phyloP scores from a whole-genome alignment of 768 basidiomycete species.

The Pholiota microspora region DNA sequence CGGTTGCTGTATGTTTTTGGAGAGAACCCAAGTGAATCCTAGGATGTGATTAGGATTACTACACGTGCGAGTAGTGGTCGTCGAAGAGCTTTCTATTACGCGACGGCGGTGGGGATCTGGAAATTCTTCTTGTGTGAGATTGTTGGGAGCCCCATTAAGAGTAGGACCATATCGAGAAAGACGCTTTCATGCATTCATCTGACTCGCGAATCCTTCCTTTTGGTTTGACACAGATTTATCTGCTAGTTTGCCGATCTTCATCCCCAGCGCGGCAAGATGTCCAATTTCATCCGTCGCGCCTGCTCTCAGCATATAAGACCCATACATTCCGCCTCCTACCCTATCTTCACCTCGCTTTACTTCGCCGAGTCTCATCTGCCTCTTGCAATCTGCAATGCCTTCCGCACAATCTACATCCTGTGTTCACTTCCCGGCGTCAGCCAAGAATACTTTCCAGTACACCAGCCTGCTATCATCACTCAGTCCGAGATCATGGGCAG shows the following conservation, averaged over 20 bases:
- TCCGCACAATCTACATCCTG: slow-evolving; percentile 35
- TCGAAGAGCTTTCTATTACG: slow-evolving; percentile 25
- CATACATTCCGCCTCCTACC: slow-evolving; percentile 25
- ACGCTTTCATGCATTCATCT: slow-evolving; percentile 31
- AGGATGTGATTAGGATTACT: slow-evolving; percentile 26
- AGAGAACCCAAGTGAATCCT: slow-evolving; percentile 19
- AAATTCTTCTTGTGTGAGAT: slow-evolving; percentile 22
- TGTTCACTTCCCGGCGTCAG: slow-evolving; percentile 39
- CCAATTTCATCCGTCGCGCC: slow-evolving; percentile 31
- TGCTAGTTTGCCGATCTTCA: slow-evolving; percentile 41
- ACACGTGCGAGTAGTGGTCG: slow-evolving; percentile 11
- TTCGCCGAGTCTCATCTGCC: slow-evolving; percentile 9
- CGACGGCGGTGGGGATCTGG: slow-evolving; percentile 28
- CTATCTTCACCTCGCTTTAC: slow-evolving; percentile 22
- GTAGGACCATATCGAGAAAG: slow-evolving; percentile 28
- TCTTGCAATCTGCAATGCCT: slow-evolving; percentile 30
- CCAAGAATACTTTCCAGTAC: slow-evolving; percentile 39
- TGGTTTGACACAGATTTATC: slow-evolving; percentile 27
- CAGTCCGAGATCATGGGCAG: slow-evolving; percentile 47
- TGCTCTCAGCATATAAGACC: slow-evolving; percentile 35
- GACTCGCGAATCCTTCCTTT: slow-evolving; percentile 33
- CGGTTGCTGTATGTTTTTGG: slow-evolving; percentile 21
- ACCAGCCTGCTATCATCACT: slow-evolving; percentile 41
- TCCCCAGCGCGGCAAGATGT: slow-evolving; percentile 33
- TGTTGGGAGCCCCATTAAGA: slow-evolving; percentile 22